Conservation (phyloP, 2,329 filamentous ascomycete species). For the Ophidiomyces ophidiicola region DNA sequence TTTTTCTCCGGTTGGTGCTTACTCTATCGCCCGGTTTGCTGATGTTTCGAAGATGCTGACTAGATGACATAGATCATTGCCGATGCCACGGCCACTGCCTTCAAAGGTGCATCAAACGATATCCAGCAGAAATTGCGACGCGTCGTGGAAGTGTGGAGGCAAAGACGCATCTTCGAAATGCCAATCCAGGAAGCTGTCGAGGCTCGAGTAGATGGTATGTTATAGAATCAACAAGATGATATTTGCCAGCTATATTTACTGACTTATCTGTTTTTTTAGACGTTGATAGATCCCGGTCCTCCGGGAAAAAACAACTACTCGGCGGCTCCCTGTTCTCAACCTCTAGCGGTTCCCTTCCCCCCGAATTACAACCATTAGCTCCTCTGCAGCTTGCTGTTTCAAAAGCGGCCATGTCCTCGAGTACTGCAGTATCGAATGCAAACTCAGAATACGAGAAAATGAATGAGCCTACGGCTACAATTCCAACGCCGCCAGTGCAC, state of each 20-base stretch:
- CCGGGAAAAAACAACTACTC: slow-evolving; percentile 44
- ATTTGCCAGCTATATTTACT: not conserved
- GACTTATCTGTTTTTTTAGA: slow-evolving; percentile 27
- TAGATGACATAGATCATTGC: slow-evolving; percentile 51
- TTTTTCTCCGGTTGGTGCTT: slow-evolving; percentile 56
- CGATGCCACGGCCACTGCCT: slow-evolving; percentile 80
- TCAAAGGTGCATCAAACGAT: slow-evolving; percentile 75
- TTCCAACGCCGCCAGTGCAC: slow-evolving; percentile 77
- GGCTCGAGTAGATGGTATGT: slow-evolving; percentile 58
- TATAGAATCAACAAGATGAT: not conserved
- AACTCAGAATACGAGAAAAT: slow-evolving; percentile 76
- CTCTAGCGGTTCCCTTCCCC: slow-evolving; percentile 48
- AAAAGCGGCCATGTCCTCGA: slow-evolving; percentile 58
- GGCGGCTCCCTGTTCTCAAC: slow-evolving; percentile 61
- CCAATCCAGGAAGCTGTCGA: slow-evolving; percentile 74
- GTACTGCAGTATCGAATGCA: slow-evolving; percentile 55
- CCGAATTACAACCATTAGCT: slow-evolving; percentile 65
- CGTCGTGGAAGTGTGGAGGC: slow-evolving; percentile 89
- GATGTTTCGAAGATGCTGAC: slow-evolving; percentile 17
- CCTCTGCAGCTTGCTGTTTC: slow-evolving; percentile 59
- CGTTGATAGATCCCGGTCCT: slow-evolving; percentile 43
- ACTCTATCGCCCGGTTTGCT: slow-evolving; percentile 15
- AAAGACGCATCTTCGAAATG: slow-evolving; percentile 69
- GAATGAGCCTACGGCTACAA: slow-evolving; percentile 54
- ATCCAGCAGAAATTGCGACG: slow-evolving; percentile 77